phyloP scores from a whole-genome alignment of 441 rosid species.

The Populus trichocarpa region DNA sequence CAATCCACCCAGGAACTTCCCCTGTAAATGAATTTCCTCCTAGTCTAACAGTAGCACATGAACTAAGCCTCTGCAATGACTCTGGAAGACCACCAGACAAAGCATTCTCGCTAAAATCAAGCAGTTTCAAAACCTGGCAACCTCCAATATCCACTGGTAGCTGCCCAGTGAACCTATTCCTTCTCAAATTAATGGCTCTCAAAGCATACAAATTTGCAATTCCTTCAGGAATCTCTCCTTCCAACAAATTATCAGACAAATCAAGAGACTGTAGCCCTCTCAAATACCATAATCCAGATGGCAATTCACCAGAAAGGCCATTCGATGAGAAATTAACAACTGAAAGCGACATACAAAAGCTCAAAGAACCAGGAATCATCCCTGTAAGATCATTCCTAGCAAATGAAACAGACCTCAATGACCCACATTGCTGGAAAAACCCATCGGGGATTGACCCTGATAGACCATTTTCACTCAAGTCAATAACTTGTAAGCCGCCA shows the following conservation, averaged over 20 bases:
- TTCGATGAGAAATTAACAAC: conserved; percentile 68
- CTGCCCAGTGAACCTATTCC: conserved; percentile 64
- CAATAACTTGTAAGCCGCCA: conserved; percentile 51
- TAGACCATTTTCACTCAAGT: conserved; percentile 21
- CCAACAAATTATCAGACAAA: conserved; percentile 63
- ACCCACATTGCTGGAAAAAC: conserved; percentile 83
- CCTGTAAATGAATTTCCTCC: conserved; percentile 64
- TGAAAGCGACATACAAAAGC: conserved; percentile 47
- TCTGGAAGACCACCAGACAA: conserved; percentile 70
- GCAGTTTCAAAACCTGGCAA: conserved; percentile 38
- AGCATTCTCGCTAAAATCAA: conserved; percentile 69
- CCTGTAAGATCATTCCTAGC: conserved; percentile 70
- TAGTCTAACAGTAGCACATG: conserved; percentile 47
- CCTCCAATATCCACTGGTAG: conserved; percentile 71
- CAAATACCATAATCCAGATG: conserved; percentile 59
- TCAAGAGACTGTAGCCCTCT: conserved; percentile 66
- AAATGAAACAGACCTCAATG: conserved; percentile 65
- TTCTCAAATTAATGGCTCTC: conserved; percentile 43
- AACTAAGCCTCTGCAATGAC: conserved; percentile 49
- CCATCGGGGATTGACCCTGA: conserved; percentile 75
- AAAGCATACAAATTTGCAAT: conserved; percentile 56
- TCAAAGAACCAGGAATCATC: conserved; percentile 59
- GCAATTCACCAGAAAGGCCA: conserved; percentile 65
- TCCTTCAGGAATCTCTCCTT: conserved; percentile 64
- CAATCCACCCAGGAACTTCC: conserved; percentile 74